Evolutionary conservation across 2,329 filamentous ascomycete species (phyloP), one percentile per base, ranked within the genome.

Genomic region (Gaeumannomyces tritici): DNA sequence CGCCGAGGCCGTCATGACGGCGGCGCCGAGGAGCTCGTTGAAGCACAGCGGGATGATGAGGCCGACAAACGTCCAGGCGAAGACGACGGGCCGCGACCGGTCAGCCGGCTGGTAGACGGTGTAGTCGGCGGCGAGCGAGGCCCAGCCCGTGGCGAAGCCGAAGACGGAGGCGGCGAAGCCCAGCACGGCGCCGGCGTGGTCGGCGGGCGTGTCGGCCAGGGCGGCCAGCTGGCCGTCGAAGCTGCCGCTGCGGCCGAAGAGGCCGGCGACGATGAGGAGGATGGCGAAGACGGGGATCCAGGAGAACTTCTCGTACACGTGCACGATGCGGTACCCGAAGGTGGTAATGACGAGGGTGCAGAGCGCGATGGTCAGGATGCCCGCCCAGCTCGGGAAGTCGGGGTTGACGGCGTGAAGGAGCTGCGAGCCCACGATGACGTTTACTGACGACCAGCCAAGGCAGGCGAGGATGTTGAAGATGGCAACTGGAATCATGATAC

Each of bases 391-490:
- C 8, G 89, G 88, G 66, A 93, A 85, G 60, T 82, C 73, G 57
- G 73, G 70, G 70, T 91, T 92, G 57, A 93, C 86, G 0, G 90
- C 87, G 63, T 90, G 81, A 67, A 95, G 80, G 8, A 93, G 81
- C 72, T 93, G 88, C 0, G 89, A 89, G 24, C 89, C 90, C 21
- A 93, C 89, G 65, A 95, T 92, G 62, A 85, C 83, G 70, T 95
- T 93, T 66, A 92, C 86, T 0, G 87, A 81, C 5, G 87, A 87
- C 86, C 90, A 93, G 60, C 90, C 90, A 6, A 91, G 72, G 69
- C 86, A 90, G 33, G 87, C 85, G 21, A 90, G 75, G 54, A 89
- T 76, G 73, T 90, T 90, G 71, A 92, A 86, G 67, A 88, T 74
- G 61, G 88, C 88, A 70, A 90, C 83, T 81, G 42, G 42, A 1